Percentiles rank a stretch among this genome's conserved stretches.
These are phyloP conservation scores for Camillea tinctor DNA, from an alignment of 2,329 filamentous ascomycete species.

Conservation along the genomic window DNA sequence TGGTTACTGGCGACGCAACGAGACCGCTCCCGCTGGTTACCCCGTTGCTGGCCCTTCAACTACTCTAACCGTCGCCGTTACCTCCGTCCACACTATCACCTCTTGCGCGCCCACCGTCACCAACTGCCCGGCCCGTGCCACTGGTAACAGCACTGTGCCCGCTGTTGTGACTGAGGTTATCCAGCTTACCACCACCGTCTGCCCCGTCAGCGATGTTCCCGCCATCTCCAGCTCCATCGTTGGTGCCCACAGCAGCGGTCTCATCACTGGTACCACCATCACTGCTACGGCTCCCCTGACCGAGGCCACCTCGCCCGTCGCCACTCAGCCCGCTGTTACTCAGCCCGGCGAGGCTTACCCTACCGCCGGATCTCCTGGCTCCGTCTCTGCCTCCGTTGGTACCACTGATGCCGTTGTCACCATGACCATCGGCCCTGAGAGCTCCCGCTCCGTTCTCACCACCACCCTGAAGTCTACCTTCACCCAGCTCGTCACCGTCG, in stretches of 20 bases:
- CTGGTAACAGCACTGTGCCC: slow-evolving; percentile 20
- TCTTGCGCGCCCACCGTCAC: slow-evolving; percentile 35
- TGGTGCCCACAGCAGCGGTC: slow-evolving; percentile 32
- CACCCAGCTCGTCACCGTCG: slow-evolving; percentile 29
- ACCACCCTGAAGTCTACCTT: slow-evolving; percentile 33
- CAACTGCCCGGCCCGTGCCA: slow-evolving; percentile 31
- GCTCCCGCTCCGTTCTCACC: slow-evolving; percentile 26
- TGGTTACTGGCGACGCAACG: slow-evolving; percentile 29
- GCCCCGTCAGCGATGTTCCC: slow-evolving; percentile 34
- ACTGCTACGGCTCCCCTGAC: slow-evolving; percentile 20
- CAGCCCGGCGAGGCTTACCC: slow-evolving; percentile 9
- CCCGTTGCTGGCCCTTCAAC: slow-evolving; percentile 18
- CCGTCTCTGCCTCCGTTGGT: slow-evolving; percentile 6
- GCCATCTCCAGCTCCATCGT: slow-evolving; percentile 32
- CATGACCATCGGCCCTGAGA: slow-evolving; percentile 29
- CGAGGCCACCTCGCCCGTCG: slow-evolving; percentile 5
- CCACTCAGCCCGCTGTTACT: slow-evolving; percentile 4
- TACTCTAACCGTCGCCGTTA: slow-evolving; percentile 33
- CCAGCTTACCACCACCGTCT: slow-evolving; percentile 37
- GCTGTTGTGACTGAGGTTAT: slow-evolving; percentile 36
- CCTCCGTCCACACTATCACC: slow-evolving; percentile 31
- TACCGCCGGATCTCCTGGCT: neutral
- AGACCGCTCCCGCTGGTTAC: slow-evolving; percentile 15
- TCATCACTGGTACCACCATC: slow-evolving; percentile 29
- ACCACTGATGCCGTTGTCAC: slow-evolving; percentile 23